A percentile compares a stretch with the other conserved stretches of the same genome.
Conservation (phyloP, 129 eudicot species). For the Kitagawia praeruptora region DNA sequence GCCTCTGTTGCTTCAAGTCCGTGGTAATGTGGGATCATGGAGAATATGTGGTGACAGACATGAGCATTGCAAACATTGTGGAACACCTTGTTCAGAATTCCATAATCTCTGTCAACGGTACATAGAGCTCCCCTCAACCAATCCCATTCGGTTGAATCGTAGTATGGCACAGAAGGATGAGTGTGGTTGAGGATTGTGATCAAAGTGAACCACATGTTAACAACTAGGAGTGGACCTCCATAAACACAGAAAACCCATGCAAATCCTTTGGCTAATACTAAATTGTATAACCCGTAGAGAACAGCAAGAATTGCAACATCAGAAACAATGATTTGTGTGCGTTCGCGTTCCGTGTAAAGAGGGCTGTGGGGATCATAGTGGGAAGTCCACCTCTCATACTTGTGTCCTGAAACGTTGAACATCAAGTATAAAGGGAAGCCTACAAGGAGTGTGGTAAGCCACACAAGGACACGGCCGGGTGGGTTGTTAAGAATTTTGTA, state of each 20-base stretch:
- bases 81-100: conserved; percentile 1
- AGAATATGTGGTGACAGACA: neutral
- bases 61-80: conserved; percentile 3
- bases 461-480: neutral
- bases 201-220: neutral
- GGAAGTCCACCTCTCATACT: neutral
- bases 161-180: neutral
- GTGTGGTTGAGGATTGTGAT: conserved; percentile 2
- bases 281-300: neutral
- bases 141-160: neutral
- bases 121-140: neutral
- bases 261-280: neutral
- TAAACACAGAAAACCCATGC: conserved; percentile 8
- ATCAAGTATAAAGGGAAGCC: conserved; percentile 4
- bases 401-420: conserved; percentile 1
- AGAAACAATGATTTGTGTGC: neutral
- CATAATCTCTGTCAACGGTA: neutral
- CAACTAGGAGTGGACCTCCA: conserved; percentile 8
- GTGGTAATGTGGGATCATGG: conserved; percentile 4
- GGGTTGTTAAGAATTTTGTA: conserved; percentile 2
- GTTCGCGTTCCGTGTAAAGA: neutral
- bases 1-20: conserved; percentile 4
- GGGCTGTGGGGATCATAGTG: conserved; percentile 6
- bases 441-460: neutral
- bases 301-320: conserved; percentile 4